Evolutionary conservation across 148 eudicot species (phyloP), one percentile per base, ranked within the genome.

Genomic region (Camellia lanceoleosa): DNA sequence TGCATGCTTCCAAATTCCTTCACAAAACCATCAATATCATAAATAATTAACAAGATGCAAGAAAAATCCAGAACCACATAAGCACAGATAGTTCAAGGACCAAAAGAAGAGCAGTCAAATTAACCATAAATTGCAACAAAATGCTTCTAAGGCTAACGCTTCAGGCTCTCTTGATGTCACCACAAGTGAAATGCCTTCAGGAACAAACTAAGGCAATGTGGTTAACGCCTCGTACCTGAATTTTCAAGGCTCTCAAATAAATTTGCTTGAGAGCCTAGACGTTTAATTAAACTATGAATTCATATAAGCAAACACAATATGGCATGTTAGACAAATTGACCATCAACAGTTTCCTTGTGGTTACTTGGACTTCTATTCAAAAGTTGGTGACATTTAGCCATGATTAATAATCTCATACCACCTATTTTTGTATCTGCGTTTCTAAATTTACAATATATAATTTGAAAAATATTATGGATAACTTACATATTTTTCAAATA

Each of bases 1-100:
- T 87, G 95, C 97, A 95, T 95, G 84, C 92, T 93, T 85, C 84
- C 66, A 51, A 65, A 69, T 38, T 83, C 80, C 80, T 78, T 75
- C 64, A 76, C 11, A 74, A 49, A 66, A 58, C 7, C 62, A 20
- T 15, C 11, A 10, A 67, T 41, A 67, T 44, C 15, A 3, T 56
- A 44, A 30, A 63, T 64, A 43, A 15, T 23, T 18, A 55, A 30
- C 75, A 46, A 12, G 49, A 80, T 55, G 62, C 69, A 68, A 81
- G 68, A 19, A 47, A 80, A 59, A 13, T 61, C 55, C 79, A 80
- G 47, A 13, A 43, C 55, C 79, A 63, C 2, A 46, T 52, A 9
- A 68, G 49, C 62, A 59, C 49, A 68, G 51, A 68, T 38, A 58
- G 46, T 66, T 67, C 58, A 58, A 46, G 43, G 8, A 67, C 43